phyloP scores from a whole-genome alignment of 495 filamentous ascomycete genomes.

The Lophium mytilinum region DNA sequence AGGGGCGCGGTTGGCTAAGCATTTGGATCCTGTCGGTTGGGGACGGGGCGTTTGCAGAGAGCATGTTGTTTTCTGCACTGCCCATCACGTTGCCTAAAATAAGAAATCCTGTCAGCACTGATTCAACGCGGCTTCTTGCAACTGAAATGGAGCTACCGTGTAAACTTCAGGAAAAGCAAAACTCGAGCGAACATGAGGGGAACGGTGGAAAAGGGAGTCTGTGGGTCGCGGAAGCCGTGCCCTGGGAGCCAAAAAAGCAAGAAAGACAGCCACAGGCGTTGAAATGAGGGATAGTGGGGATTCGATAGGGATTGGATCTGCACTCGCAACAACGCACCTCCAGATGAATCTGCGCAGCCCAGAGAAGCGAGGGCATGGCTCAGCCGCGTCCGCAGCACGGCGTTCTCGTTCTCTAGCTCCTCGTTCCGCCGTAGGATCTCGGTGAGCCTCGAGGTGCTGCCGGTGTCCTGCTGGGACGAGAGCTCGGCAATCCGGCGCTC shows the following conservation, averaged over 20 bases:
- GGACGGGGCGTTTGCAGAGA: conserved; percentile 7
- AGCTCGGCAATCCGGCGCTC: conserved; percentile 63
- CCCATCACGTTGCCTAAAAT: no score
- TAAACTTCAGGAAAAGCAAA: no score
- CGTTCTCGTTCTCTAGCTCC: conserved; percentile 47
- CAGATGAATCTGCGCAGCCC: conserved; percentile 15
- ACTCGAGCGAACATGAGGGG: neutral
- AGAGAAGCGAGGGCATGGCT: conserved; percentile 23
- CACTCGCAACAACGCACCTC: conserved; percentile 13
- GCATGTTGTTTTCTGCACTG: no score
- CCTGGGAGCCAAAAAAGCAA: conserved; percentile 4
- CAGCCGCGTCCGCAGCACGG: conserved; percentile 28
- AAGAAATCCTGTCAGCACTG: no score
- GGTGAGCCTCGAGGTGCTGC: conserved; percentile 32
- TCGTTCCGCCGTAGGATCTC: conserved; percentile 45
- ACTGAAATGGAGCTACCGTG: conserved; percentile 4
- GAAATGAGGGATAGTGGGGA: neutral
- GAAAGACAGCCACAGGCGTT: conserved; percentile 4
- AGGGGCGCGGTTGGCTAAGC: conserved; percentile 17
- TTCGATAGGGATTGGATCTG: no score
- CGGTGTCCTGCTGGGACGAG: conserved; percentile 38
- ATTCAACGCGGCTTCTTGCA: no score
- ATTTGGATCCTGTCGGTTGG: conserved; percentile 24
- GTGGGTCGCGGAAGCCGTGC: neutral
- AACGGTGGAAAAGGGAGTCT: neutral